A percentile compares a stretch with the other conserved stretches of the same genome.
phyloP scores from a whole-genome alignment of 2,329 filamentous ascomycete species.

The Phialocephala sp. region DNA sequence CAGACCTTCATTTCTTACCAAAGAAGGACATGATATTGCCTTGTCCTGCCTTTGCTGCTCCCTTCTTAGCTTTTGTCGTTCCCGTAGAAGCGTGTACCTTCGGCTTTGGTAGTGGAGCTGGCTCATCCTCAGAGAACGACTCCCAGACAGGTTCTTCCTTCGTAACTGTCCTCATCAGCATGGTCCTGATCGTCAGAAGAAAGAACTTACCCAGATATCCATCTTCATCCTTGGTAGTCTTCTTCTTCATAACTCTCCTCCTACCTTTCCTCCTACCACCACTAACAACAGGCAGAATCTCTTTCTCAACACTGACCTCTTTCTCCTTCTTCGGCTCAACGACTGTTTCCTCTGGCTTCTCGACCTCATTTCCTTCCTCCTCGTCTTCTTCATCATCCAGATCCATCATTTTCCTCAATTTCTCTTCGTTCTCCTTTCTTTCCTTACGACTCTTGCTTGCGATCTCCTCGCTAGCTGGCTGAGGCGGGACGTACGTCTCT shows the following conservation, averaged over 20 bases:
- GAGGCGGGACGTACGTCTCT: conserved; percentile 53
- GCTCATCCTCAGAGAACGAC: conserved; percentile 90
- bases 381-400: conserved; percentile 66
- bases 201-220: conserved; percentile 80
- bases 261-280: conserved; percentile 76
- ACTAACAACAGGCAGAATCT: conserved; percentile 47
- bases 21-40: conserved; percentile 95
- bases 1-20: conserved; percentile 65
- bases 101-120: conserved; percentile 60
- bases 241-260: conserved; percentile 85
- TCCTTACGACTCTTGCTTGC: conserved; percentile 46
- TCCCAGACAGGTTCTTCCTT: conserved; percentile 87
- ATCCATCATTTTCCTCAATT: conserved; percentile 78
- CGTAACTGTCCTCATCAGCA: conserved; percentile 64
- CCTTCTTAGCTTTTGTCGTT: conserved; percentile 60
- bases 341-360: conserved; percentile 41
- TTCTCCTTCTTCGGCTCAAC: conserved; percentile 34
- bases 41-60: conserved; percentile 63
- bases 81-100: conserved; percentile 50
- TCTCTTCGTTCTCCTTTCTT: conserved; percentile 68
- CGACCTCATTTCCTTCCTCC: conserved; percentile 36
- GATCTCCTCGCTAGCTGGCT: conserved; percentile 45
- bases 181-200: background rate
- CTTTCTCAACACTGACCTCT: conserved; percentile 32
- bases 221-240: conserved; percentile 83